Percentiles rank a stretch among this genome's conserved stretches.
phyloP scores from a whole-genome alignment of 2,329 filamentous ascomycete genomes.

The Tolypocladium endophyticum region DNA sequence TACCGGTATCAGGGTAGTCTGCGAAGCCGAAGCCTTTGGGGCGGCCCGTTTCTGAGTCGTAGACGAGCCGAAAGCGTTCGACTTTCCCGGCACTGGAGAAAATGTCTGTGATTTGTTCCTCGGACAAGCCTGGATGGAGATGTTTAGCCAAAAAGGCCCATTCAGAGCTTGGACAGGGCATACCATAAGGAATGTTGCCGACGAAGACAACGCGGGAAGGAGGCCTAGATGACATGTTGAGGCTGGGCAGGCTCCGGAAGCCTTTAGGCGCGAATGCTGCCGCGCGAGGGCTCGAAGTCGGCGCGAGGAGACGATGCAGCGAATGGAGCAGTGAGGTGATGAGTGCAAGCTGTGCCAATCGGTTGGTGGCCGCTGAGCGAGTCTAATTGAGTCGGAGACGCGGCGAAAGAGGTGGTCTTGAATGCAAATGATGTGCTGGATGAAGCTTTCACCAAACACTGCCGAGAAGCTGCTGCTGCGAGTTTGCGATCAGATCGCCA shows the following conservation, averaged over 20 bases:
- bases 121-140: conserved; percentile 63
- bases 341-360: background rate
- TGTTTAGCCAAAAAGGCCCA: conserved; percentile 9
- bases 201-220: conserved; percentile 75
- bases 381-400: background rate
- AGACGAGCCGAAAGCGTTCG: conserved; percentile 83
- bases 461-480: background rate
- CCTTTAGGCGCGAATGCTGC: background rate
- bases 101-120: conserved; percentile 92
- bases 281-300: background rate
- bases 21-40: conserved; percentile 96
- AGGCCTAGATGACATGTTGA: conserved; percentile 58
- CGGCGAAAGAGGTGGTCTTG: background rate
- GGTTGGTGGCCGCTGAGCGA: background rate
- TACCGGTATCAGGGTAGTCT: conserved; percentile 87
- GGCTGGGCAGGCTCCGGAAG: background rate
- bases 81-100: conserved; percentile 87
- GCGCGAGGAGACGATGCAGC: background rate
- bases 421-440: background rate
- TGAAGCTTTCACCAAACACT: background rate
- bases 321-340: background rate
- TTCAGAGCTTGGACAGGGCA: conserved; percentile 7
- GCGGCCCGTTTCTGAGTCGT: conserved; percentile 87
- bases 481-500: background rate
- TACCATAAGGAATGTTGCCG: conserved; percentile 77